Evolutionary conservation across 768 basidiomycete genomes (phyloP).

Genomic region (Phlebiopsis flavidoalba): DNA sequence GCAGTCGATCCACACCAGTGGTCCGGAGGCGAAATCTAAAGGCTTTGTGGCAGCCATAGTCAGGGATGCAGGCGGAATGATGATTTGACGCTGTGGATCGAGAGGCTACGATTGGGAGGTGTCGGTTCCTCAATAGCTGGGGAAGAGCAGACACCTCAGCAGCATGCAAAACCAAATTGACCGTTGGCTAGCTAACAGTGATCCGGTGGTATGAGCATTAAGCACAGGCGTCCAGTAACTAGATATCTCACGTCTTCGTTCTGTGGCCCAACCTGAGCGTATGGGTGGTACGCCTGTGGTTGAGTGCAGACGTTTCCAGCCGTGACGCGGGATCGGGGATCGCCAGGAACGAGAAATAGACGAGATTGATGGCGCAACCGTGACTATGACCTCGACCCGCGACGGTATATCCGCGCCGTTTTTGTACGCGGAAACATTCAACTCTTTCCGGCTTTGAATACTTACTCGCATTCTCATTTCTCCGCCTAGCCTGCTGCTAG

Average conservation of each 20-base stretch:
- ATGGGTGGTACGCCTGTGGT: too few species aligned
- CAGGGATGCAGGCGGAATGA: not conserved
- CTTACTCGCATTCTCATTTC: not conserved
- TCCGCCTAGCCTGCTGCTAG: not conserved
- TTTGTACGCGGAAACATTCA: not conserved
- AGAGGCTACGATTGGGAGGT: not conserved
- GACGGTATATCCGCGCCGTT: not conserved
- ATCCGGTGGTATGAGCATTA: not conserved
- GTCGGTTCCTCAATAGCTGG: not conserved
- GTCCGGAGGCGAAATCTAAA: constrained; percentile 49
- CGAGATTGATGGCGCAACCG: constrained; percentile 1
- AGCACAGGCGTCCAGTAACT: not conserved
- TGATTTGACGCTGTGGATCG: not conserved
- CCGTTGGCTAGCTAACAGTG: not conserved
- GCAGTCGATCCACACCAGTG: constrained; percentile 84
- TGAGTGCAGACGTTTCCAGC: not conserved
- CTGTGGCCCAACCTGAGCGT: not conserved
- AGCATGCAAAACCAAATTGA: not conserved
- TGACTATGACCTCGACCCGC: not conserved
- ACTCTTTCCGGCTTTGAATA: not conserved
- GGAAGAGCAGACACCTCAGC: not conserved
- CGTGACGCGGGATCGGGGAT: not conserved
- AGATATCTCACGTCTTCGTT: not conserved
- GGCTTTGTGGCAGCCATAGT: constrained; percentile 16
- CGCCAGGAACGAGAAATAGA: not conserved